Evolutionary conservation across 768 basidiomycete species (phyloP), one percentile per base, ranked within the genome.

Genomic region (Dacryopinax primogenitus): DNA sequence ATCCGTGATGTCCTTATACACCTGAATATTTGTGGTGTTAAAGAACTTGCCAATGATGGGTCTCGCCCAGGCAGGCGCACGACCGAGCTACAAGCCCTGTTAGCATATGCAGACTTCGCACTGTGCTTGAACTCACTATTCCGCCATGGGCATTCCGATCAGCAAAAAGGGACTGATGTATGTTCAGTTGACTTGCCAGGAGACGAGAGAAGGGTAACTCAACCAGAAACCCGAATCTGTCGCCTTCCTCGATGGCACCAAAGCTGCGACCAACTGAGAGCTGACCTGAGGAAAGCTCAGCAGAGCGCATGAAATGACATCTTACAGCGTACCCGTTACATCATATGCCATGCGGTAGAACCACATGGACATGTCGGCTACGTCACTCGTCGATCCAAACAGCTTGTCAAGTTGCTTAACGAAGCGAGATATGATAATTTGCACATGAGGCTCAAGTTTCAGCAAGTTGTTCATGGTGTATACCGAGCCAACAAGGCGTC

Each of bases 401-500:
- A 58, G 11, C 26, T 58, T 18, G 51, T 58, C 51, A 9, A 58
- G 51, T 32, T 58, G 3, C 51, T 30, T 11, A 23, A 58, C 51
- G 18, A 58, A 58, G 51, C 51, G 51, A 58, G 51, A 58, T 23
- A 58, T 32, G 51, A 58, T 58, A 30, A 58, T 32, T 18, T 58
- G 51, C 11, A 58, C 51, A 32, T 58, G 51, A 23, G 51, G 51
- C 51, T 58, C 51, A 4, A 58, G 51, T 30, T 58, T 58, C 26
- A 58, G 32, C 15, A 58, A 30, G 26, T 30, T 58, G 51, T 32
- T 58, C 51, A 58, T 58, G 3, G 51, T 32, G 26, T 58, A 58
- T 13, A 30, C 51, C 26, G 51, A 58, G 30, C 51, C 51, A 18
- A 58, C 51, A 6, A 58, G 51, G 15, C 26, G 11, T 3, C 51